Evolutionary conservation across 2,329 filamentous ascomycete species (phyloP).

Genomic region (Raffaelea arxii): DNA sequence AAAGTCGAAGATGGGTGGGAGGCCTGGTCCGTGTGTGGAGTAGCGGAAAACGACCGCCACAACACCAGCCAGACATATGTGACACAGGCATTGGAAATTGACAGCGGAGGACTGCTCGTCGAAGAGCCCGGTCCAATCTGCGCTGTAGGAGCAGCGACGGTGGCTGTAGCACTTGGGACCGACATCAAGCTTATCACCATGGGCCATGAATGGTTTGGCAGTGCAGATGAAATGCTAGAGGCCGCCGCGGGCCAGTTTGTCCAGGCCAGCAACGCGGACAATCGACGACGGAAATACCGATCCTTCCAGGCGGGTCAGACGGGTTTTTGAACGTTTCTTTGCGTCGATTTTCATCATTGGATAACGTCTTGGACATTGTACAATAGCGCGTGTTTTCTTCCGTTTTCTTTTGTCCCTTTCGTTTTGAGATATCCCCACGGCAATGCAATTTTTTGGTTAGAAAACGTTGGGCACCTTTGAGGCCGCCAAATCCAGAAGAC

Average conservation of each 20-base stretch:
- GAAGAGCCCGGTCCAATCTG: conserved; percentile 55
- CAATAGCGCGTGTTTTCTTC: no score
- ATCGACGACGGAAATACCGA: conserved; percentile 3
- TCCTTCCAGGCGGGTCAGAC: not conserved
- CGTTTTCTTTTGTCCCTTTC: no score
- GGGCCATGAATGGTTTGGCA: conserved; percentile 55
- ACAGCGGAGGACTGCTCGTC: conserved; percentile 35
- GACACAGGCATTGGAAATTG: conserved; percentile 31
- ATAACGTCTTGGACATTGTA: no score
- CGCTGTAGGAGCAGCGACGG: conserved; percentile 51
- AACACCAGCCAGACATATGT: conserved; percentile 19
- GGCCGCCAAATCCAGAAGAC: no score
- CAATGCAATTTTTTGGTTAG: no score
- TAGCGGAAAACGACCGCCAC: conserved; percentile 31
- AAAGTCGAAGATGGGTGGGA: conserved; percentile 46
- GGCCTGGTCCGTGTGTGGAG: conserved; percentile 41
- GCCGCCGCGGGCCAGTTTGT: conserved; percentile 15
- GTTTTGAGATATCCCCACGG: no score
- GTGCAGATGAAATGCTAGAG: conserved; percentile 21
- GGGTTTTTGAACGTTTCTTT: no score
- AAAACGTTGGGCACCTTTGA: no score
- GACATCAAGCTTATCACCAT: conserved; percentile 61
- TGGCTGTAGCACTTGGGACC: conserved; percentile 64
- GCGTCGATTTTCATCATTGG: no score
- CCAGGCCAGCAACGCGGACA: not conserved